Conservation (phyloP, 108 stramenopile species). For the Conticribra weissflogii region DNA sequence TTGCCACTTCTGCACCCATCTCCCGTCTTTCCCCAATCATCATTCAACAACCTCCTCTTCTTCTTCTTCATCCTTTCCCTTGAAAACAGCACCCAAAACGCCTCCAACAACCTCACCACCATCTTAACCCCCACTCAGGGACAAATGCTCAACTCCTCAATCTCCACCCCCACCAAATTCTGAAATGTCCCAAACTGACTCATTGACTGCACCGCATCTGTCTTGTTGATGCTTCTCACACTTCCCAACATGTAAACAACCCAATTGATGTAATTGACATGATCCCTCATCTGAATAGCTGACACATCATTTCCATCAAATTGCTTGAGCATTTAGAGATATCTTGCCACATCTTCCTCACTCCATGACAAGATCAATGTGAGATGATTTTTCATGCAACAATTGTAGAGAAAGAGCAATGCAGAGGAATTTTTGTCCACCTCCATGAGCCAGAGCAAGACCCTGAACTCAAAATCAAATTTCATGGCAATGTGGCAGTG, state of each 20-base stretch:
- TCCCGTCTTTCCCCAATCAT: neutral
- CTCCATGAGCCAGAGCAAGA: constrained; percentile 90
- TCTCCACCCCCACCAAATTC: constrained; percentile 59
- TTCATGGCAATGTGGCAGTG: constrained; percentile 67
- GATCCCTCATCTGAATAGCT: constrained; percentile 71
- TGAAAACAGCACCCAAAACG: constrained; percentile 83
- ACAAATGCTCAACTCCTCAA: constrained; percentile 79
- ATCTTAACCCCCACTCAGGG: constrained; percentile 86
- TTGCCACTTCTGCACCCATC: too few relatives aligned
- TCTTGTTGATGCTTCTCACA: constrained; percentile 74
- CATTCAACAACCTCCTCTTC: constrained; percentile 20
- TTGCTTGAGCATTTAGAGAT: constrained; percentile 94
- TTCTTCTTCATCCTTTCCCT: constrained; percentile 31
- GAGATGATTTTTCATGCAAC: constrained; percentile 72
- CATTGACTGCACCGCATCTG: constrained; percentile 75
- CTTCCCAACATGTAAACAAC: constrained; percentile 67
- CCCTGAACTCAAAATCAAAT: constrained; percentile 70
- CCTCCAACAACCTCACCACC: constrained; percentile 72
- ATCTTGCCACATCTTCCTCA: constrained; percentile 88
- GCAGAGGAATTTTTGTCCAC: constrained; percentile 80
- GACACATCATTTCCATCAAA: constrained; percentile 89
- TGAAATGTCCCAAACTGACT: constrained; percentile 65
- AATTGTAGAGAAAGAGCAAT: constrained; percentile 73
- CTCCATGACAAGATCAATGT: constrained; percentile 88
- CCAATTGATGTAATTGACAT: constrained; percentile 59